Base-by-base conservation (phyloP, 495 filamentous ascomycete genomes). In the Aspergillus heteromorphus region DNA sequence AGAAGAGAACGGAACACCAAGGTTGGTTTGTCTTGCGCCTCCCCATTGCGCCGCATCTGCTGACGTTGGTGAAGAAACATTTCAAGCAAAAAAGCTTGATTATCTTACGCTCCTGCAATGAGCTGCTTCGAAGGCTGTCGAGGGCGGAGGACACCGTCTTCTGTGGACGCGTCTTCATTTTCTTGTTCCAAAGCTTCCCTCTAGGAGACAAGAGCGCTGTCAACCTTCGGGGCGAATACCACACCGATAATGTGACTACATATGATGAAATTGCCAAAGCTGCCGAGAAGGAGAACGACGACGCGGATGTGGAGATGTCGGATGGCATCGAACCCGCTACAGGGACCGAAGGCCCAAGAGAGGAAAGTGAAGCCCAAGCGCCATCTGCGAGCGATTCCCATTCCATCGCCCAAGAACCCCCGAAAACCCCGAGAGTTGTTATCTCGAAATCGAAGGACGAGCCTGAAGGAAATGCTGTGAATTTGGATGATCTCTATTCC, bases 81-180 rank as follows among this genome's bases (percentile, higher is more conserved):
- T 87, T 91, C 64, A 83, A 85, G 59, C 85, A 88, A 57, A 97
- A 95, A 70, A 85, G 86, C 53, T 72, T 97, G 41, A 81, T 96
- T 51, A 91, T 97, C 57, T 75, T 99, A 3, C 80, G 93, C 61
- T 86, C 88, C 18, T 97, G 95, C 75, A 99, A 97, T 70, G 95
- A 97, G 70, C 79, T 99, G 2, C 81, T 97, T 8, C 84, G 93
- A 45, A 80, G 93, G 51, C 77, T 99, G 4, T 97, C 93, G 2
- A 79, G 95, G 43, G 91, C 93, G 4, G 91, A 97, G 63, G 95
- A 99, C 71, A 90, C 95, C 0, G 92, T 95, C 2, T 99, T 98
- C 68, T 97, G 92, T 66, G 93, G 93, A 31, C 80, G 92, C 41
- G 92, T 99, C 18, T 96, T 96, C 65, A 95, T 99, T 58, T 99